Conservation (phyloP, 208 protist species). For the Trypanosoma boissoni region DNA sequence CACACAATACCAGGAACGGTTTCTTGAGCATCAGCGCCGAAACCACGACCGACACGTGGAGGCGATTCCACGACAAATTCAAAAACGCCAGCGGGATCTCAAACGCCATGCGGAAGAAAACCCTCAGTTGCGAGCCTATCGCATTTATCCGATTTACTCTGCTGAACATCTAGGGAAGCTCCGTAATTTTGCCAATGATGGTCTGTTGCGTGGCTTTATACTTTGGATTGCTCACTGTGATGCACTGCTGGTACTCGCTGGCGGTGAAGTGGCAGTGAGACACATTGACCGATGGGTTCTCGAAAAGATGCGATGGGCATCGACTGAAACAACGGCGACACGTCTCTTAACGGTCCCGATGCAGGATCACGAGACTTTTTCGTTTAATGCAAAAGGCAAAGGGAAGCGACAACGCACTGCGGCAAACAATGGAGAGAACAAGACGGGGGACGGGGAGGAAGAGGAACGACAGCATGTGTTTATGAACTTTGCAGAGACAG, state of each 20-base stretch:
- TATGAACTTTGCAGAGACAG: constrained; percentile 58
- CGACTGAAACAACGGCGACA: constrained; percentile 46
- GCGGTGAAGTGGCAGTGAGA: constrained; percentile 65
- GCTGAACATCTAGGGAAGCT: constrained; percentile 62
- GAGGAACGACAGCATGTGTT: constrained; percentile 46
- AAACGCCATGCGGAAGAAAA: constrained; percentile 52
- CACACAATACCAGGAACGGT: constrained; percentile 72
- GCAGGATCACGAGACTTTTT: constrained; percentile 50
- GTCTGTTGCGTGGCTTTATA: constrained; percentile 67
- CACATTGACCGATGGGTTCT: constrained; percentile 80
- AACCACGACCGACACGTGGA: constrained; percentile 81
- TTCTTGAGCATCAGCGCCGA: constrained; percentile 66
- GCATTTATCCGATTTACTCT: constrained; percentile 60
- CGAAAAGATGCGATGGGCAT: constrained; percentile 74
- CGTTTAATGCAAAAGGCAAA: constrained; percentile 28
- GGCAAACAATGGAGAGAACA: constrained; percentile 11
- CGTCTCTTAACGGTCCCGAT: constrained; percentile 58
- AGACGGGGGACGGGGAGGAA: constrained; percentile 5
- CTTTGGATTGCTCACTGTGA: constrained; percentile 61
- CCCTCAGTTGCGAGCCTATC: constrained; percentile 66
- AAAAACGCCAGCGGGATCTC: constrained; percentile 53
- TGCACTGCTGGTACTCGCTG: constrained; percentile 62
- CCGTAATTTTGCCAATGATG: constrained; percentile 78
- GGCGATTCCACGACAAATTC: constrained; percentile 69
- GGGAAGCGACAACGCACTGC: constrained; percentile 4